Evolutionary conservation across 768 basidiomycete species (phyloP).

Genomic region (Boletus rubroflammeus): DNA sequence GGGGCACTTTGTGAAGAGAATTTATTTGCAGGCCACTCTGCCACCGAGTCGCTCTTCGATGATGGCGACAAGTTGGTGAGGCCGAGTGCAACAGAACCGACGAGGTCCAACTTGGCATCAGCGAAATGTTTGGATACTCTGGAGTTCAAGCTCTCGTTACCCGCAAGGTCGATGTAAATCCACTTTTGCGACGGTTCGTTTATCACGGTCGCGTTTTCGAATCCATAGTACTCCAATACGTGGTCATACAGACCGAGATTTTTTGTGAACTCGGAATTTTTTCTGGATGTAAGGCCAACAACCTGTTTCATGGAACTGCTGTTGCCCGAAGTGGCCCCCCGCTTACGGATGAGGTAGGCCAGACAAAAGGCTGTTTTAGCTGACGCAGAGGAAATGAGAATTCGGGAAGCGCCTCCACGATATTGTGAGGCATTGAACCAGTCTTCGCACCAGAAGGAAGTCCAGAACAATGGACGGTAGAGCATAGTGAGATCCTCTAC

Average conservation of each 20-base stretch:
- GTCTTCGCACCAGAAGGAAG: conserved; percentile 72
- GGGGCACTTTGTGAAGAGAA: conserved; percentile 17
- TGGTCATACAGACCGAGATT: conserved; percentile 54
- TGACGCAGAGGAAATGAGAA: conserved; percentile 68
- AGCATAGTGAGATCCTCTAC: conserved; percentile 67
- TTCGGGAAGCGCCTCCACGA: conserved; percentile 41
- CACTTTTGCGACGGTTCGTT: conserved; percentile 36
- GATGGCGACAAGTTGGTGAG: conserved; percentile 54
- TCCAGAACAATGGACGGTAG: conserved; percentile 72
- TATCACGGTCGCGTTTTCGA: conserved; percentile 33
- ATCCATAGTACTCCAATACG: conserved; percentile 51
- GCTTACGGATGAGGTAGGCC: conserved; percentile 55
- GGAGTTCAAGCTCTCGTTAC: conserved; percentile 49
- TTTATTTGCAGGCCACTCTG: conserved; percentile 40
- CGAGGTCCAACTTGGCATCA: conserved; percentile 25
- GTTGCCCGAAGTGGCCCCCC: conserved; percentile 20
- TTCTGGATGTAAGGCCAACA: conserved; percentile 57
- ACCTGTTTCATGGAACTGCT: conserved; percentile 31
- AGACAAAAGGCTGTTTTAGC: conserved; percentile 71
- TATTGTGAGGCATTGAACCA: conserved; percentile 55
- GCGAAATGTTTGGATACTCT: conserved; percentile 41
- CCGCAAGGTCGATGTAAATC: conserved; percentile 65
- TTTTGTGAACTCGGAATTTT: conserved; percentile 54
- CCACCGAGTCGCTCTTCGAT: conserved; percentile 28
- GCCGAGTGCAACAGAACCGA: conserved; percentile 47